Base-by-base conservation (phyloP, 768 basidiomycete species). In the Saitozyma podzolica region DNA sequence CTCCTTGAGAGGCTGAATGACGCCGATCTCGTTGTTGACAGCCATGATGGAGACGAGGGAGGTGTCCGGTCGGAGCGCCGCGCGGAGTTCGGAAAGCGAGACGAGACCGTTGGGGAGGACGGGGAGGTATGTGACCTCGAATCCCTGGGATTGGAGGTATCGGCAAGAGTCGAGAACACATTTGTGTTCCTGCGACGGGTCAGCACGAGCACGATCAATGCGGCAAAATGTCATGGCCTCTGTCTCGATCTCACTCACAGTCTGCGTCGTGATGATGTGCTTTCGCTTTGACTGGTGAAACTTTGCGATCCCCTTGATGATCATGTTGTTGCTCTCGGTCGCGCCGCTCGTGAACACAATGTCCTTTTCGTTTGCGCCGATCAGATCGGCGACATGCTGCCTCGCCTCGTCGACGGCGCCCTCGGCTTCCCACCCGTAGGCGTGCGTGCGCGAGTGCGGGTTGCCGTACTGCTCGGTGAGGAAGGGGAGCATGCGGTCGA, bases 371-470 rank as follows among this genome's bases (percentile, higher is more conserved):
- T 94, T 90, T 6, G 96, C 96, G 42, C 94, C 92, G 79, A 99
- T 89, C 58, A 99, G 82, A 73, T 89, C 87, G 40, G 96, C 96
- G 40, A 98, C 83, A 74, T 95, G 84, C 91, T 97, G 88, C 58
- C 96, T 86, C 3, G 92, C 94, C 64, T 88, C 87, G 76, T 98
- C 96, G 8, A 96, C 91, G 0, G 89, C 96, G 73, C 88, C 84
- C 74, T 99, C 96, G 7, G 95, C 92, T 81, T 99, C 96, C 96
- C 96, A 99, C 4, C 96, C 96, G 79, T 98, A 99, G 0, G 96
- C 92, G 80, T 99, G 96, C 39, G 96, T 98, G 59, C 96, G 87
- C 78, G 92, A 94, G 78, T 98, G 96, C 9, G 96, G 95, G 80
- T 98, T 99, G 5, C 96, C 96, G 75, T 89, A 98, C 78, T 92